Conservation (phyloP, 176 grass and related monocot genomes). For the Juncus effusus region DNA sequence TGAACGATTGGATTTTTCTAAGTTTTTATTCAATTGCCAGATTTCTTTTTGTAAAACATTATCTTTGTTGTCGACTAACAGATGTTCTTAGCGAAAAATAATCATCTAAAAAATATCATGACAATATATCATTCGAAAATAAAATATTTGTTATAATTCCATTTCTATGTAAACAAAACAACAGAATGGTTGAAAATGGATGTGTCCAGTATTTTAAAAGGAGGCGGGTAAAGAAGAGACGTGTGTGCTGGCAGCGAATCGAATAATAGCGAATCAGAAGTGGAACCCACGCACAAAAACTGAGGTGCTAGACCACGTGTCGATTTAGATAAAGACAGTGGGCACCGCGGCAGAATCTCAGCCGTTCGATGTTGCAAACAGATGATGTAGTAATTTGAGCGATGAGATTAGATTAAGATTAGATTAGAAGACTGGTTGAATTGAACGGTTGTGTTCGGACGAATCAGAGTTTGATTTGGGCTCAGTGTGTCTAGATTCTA, state of each 20-base stretch:
- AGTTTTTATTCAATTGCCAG: too few species aligned
- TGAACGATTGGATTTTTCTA: too few species aligned
- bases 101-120: too few species aligned
- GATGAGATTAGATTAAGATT: too few species aligned
- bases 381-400: not conserved
- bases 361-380: slow-evolving; percentile 1
- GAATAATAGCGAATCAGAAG: not conserved
- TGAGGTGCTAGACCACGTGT: not conserved
- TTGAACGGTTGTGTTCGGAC: not conserved
- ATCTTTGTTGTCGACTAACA: too few species aligned
- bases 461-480: not conserved
- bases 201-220: not conserved
- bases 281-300: slow-evolving; percentile 11
- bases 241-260: slow-evolving; percentile 13
- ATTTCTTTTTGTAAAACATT: too few species aligned
- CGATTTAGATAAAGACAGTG: not conserved
- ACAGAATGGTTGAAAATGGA: not conserved
- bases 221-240: not conserved
- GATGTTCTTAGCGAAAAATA: too few species aligned
- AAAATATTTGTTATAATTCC: too few species aligned
- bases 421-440: not conserved
- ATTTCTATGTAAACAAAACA: too few species aligned
- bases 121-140: too few species aligned
- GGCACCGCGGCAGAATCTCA: not conserved
- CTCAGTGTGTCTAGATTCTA: not conserved